Evolutionary conservation across 129 eudicot genomes (phyloP).

Genomic region (Solidago caesia): DNA sequence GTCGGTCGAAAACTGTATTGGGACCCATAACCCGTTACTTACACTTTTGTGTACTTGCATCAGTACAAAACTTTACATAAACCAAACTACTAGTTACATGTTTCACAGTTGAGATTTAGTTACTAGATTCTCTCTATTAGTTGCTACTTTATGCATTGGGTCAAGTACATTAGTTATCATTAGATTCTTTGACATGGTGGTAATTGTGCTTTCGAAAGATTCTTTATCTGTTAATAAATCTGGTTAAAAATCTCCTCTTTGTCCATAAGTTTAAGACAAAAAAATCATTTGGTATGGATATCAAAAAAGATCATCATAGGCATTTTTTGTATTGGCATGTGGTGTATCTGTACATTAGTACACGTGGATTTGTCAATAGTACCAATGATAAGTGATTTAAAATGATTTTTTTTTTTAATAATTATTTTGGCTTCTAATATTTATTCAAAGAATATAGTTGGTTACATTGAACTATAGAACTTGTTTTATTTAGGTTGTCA

Average conservation of each 20-base stretch:
- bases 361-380: not conserved
- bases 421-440: not conserved
- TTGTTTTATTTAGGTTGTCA: not conserved
- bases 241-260: not conserved
- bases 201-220: not conserved
- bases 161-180: not conserved
- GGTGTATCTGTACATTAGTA: not conserved
- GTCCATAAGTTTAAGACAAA: not conserved
- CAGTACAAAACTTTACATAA: not conserved
- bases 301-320: not conserved
- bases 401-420: not conserved
- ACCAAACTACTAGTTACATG: not conserved
- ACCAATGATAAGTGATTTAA: constrained; percentile 1
- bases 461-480: not conserved
- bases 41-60: not conserved
- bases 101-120: not conserved
- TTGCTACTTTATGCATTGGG: constrained; percentile 9
- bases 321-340: not conserved
- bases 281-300: not conserved
- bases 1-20: too few species aligned
- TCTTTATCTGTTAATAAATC: not conserved
- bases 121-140: not conserved
- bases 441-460: not conserved
- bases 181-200: constrained; percentile 5
- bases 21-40: too few species aligned